Evolutionary conservation across 2,329 filamentous ascomycete genomes (phyloP).

Genomic region (Fusarium redolens): DNA sequence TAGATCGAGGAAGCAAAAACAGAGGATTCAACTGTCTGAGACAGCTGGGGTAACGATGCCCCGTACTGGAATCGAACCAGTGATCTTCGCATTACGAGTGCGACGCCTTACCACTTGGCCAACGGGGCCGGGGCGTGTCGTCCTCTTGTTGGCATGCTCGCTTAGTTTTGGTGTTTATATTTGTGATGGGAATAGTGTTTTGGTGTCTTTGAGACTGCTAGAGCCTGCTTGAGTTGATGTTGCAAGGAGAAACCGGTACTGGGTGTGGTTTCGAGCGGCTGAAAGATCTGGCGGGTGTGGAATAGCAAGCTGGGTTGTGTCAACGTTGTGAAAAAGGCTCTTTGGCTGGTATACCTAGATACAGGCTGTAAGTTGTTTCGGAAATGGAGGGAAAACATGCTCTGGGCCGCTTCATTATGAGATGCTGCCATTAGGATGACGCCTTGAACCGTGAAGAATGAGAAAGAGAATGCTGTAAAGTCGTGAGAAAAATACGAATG

Average conservation of each 20-base stretch:
- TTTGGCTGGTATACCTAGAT: not conserved
- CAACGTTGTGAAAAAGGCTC: not conserved
- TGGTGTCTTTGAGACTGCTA: not conserved
- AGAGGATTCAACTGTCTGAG: conserved; percentile 4
- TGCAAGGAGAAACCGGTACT: not conserved
- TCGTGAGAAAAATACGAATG: too few relatives aligned
- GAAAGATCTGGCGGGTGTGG: rapidly evolving
- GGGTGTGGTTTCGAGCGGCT: not conserved
- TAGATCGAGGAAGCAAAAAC: not conserved
- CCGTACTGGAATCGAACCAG: conserved; percentile 36
- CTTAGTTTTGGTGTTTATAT: not conserved
- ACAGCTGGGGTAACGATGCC: conserved; percentile 18
- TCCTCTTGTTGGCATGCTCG: conserved; percentile 1
- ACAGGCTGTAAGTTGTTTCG: not conserved
- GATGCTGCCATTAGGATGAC: too few relatives aligned
- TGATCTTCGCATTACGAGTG: conserved; percentile 43
- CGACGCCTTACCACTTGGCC: conserved; percentile 44
- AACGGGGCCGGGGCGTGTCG: conserved; percentile 30
- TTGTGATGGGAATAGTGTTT: rapidly evolving
- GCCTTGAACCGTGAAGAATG: too few relatives aligned
- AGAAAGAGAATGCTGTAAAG: not conserved
- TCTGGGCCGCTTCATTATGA: too few relatives aligned
- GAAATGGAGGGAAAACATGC: rapidly evolving
- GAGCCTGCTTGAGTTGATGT: too few relatives aligned
- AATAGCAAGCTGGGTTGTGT: too few relatives aligned